Base-by-base conservation (phyloP, 768 basidiomycete genomes). In the Tubosaeta sp. region DNA sequence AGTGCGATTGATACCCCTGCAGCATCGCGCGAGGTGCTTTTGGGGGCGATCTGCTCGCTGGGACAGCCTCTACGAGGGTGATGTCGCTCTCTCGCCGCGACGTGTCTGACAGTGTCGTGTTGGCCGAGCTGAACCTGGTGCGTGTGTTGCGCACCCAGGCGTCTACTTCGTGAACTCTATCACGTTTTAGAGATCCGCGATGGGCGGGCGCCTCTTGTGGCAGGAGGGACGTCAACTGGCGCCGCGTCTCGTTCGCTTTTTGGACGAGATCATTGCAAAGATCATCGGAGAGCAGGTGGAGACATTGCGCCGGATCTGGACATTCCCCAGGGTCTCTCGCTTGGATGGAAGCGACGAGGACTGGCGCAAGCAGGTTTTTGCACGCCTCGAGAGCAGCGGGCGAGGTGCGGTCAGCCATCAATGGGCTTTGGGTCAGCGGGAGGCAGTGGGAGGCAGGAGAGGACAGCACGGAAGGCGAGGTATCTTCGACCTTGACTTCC, bases 251-350 rank as follows among this genome's bases (percentile, higher is more conserved):
- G 26, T 59, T 60, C 31, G 67, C 59, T 41, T 59, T 47, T 37
- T 49, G 50, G 17, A 70, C 33, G 10, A 68, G 55, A 14, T 16
- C 11, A 33, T 11, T 47, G 55, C 67, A 68, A 22, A 37, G 53
- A 53, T 65, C 60, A 27, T 70, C 68, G 25, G 67, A 62, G 39
- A 68, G 63, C 48, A 69, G 50, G 29, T n/a, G 44, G 39, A 46
- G 50, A 33, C 59, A 69, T 50, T 60, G 56, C 48, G 58, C 55
- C 41, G 49, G n/a, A 17, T 59, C 56, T 49, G 56, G 41, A 48
- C 16, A 33, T 26, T 27, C 56, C n/a, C 16, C 48, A 42, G 59
- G 19, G 37, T 55, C 56, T 54, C 48, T 64, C 51, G 54, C 51
- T 32, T 50, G 55, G 11, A 54, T 56, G 9, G 54, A 48, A 38